Conservation (phyloP, 1,284 basidiomycete genomes). For the Irpex lacteus region DNA sequence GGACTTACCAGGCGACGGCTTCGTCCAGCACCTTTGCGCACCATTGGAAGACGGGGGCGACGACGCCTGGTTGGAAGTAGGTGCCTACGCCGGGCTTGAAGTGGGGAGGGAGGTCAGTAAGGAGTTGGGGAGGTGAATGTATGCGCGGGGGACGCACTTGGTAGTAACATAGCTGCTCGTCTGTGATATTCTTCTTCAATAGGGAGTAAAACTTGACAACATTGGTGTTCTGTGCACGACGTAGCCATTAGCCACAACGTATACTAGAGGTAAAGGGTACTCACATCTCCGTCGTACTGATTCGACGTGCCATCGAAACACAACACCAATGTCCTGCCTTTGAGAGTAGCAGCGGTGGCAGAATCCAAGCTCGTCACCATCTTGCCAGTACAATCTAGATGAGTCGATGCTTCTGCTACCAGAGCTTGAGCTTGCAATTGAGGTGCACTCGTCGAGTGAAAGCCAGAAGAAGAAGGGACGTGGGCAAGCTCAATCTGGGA, state of each 20-base stretch:
- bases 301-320: slow-evolving; percentile 54
- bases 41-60: slow-evolving; percentile 35
- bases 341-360: neutral
- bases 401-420: neutral
- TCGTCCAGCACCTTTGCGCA: slow-evolving; percentile 42
- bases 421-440: neutral
- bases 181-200: slow-evolving; percentile 34
- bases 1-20: slow-evolving; percentile 42
- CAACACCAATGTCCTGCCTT: slow-evolving; percentile 39
- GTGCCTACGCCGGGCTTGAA: slow-evolving; percentile 44
- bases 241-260: neutral
- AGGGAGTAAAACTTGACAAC: slow-evolving; percentile 39
- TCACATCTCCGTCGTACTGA: slow-evolving; percentile 42
- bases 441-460: neutral
- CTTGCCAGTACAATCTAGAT: neutral
- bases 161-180: slow-evolving; percentile 40
- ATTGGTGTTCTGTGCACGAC: slow-evolving; percentile 8
- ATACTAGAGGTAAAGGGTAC: slow-evolving; percentile 5
- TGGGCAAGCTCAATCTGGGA: neutral
- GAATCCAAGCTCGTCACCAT: neutral
- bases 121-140: neutral
- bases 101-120: neutral
- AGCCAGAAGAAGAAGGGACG: neutral
- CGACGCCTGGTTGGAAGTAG: slow-evolving; percentile 41
- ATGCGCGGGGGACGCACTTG: slow-evolving; percentile 26